These are phyloP conservation scores for Pythium insidiosum DNA, from an alignment of 352 stramenopile genomes.

Conservation along the genomic window DNA sequence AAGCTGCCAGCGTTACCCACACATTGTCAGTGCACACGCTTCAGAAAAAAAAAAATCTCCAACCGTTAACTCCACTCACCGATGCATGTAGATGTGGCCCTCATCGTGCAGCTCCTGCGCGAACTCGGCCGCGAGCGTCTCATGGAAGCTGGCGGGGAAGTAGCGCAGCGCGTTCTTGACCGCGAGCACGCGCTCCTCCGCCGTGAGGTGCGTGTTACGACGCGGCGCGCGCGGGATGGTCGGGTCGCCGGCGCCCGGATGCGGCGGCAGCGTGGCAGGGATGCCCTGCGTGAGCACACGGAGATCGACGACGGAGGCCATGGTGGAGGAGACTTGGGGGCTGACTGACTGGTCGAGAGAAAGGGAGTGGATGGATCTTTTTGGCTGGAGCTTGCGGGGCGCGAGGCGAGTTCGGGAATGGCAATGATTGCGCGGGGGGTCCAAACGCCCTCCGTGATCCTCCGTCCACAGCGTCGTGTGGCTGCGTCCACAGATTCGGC, in stretches of 20 bases:
- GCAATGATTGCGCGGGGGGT: too few relatives aligned
- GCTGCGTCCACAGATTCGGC: too few relatives aligned
- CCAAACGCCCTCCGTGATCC: too few relatives aligned
- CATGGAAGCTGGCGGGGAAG: constrained; percentile 70
- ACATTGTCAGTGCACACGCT: background rate
- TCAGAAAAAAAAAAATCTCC: background rate
- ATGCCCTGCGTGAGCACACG: constrained; percentile 39
- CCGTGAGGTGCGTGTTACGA: constrained; percentile 43
- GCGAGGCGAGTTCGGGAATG: too few relatives aligned
- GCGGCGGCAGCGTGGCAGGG: constrained; percentile 29
- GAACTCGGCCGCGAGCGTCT: constrained; percentile 69
- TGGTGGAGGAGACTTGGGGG: too few relatives aligned
- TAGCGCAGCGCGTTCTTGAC: constrained; percentile 86
- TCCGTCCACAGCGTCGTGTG: too few relatives aligned
- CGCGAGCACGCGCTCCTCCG: constrained; percentile 61
- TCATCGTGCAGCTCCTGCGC: constrained; percentile 82
- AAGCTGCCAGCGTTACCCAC: constrained; percentile 21
- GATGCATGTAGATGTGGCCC: constrained; percentile 90
- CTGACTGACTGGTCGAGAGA: too few relatives aligned
- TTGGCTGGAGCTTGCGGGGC: too few relatives aligned
- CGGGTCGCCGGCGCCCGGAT: constrained; percentile 46
- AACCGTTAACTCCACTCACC: constrained; percentile 6
- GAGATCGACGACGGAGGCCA: constrained; percentile 33
- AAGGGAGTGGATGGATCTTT: too few relatives aligned
- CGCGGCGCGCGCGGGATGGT: constrained; percentile 43